Evolutionary conservation across 2,329 filamentous ascomycete species (phyloP).

Genomic region (Elsinoe fawcettii): DNA sequence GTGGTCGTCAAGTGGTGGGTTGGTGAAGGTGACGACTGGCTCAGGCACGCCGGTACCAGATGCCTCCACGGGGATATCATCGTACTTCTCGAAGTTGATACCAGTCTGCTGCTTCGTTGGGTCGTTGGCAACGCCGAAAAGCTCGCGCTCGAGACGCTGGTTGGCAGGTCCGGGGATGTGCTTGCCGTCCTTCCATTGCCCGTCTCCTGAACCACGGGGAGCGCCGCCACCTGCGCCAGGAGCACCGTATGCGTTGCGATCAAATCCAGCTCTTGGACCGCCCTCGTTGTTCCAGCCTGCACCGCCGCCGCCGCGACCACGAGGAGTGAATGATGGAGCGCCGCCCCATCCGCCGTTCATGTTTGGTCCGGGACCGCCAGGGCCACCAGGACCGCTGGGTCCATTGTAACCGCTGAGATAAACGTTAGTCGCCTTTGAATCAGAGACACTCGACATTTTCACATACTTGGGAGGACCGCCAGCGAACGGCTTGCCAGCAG

Average conservation of each 20-base stretch:
- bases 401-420: constrained; percentile 22
- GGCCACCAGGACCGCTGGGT: constrained; percentile 38
- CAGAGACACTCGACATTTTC: neutral
- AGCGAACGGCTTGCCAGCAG: neutral
- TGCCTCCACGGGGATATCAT: constrained; percentile 97
- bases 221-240: constrained; percentile 45
- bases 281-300: constrained; percentile 32
- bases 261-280: constrained; percentile 41
- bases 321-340: constrained; percentile 50
- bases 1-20: constrained; percentile 92
- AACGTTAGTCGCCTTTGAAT: constrained; percentile 23
- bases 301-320: constrained; percentile 25
- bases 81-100: constrained; percentile 99
- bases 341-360: constrained; percentile 45
- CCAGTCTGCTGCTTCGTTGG: constrained; percentile 92
- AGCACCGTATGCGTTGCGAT: constrained; percentile 57
- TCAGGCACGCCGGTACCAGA: constrained; percentile 91
- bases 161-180: constrained; percentile 86
- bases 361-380: constrained; percentile 24
- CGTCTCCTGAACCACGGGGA: constrained; percentile 81
- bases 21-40: constrained; percentile 80
- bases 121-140: constrained; percentile 86
- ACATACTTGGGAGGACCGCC: constrained; percentile 4
- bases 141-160: constrained; percentile 83
- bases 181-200: constrained; percentile 94